Evolutionary conservation across 805 yeast genomes (phyloP).

Genomic region (Hanseniaspora jakobsenii): DNA sequence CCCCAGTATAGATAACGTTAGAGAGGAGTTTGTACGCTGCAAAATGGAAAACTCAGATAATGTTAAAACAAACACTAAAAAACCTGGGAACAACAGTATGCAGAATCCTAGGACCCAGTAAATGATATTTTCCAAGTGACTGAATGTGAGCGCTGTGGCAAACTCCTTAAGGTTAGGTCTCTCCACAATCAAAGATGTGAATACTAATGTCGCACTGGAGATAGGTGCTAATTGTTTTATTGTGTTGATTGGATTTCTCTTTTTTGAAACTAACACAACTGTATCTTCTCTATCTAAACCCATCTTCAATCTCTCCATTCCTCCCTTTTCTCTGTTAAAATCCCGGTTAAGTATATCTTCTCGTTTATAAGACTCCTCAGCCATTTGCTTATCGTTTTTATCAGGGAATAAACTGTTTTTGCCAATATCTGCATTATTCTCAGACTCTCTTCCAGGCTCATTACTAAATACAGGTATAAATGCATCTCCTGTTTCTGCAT

Average conservation of each 20-base stretch:
- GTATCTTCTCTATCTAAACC: not conserved
- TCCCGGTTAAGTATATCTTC: too few species aligned
- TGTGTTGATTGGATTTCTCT: conserved; percentile 66
- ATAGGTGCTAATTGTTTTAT: conserved; percentile 76
- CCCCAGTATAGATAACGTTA: conserved; percentile 83
- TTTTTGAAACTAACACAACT: conserved; percentile 15
- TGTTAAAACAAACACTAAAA: conserved; percentile 82
- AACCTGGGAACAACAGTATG: conserved; percentile 66
- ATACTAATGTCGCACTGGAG: conserved; percentile 53
- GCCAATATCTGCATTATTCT: not conserved
- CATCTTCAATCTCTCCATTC: not conserved
- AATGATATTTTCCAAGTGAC: conserved; percentile 27
- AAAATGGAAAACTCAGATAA: conserved; percentile 74
- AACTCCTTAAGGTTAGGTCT: conserved; percentile 34
- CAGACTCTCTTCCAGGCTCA: not conserved
- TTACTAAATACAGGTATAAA: too few species aligned
- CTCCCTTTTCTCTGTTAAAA: too few species aligned
- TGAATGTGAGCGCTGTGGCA: conserved; percentile 17
- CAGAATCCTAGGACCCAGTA: conserved; percentile 35
- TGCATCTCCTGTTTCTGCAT: not conserved
- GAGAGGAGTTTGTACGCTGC: conserved; percentile 58
- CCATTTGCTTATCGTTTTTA: too few species aligned
- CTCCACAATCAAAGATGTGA: conserved; percentile 57
- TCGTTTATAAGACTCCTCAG: too few species aligned
- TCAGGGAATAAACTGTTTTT: too few species aligned